Evolutionary conservation across 495 filamentous ascomycete genomes (phyloP), one percentile per base, ranked within the genome.

Genomic region (Penicilliopsis zonata): DNA sequence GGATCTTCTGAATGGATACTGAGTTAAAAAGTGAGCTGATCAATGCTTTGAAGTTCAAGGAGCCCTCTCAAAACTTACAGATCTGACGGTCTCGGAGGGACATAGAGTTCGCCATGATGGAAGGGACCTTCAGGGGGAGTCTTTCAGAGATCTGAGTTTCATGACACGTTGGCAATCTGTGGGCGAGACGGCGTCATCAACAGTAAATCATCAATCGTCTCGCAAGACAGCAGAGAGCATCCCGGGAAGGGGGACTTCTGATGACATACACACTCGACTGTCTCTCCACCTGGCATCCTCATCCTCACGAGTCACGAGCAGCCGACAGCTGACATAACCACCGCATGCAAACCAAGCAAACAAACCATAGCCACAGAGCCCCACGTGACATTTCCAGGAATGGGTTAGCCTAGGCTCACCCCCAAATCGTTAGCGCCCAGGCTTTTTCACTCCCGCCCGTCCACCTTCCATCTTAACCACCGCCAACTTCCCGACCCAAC

Each of bases 31-130:
- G 22, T 24, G 6, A 24, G n/a, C 9, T 28, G 8, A 9, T 28
- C 14, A 5, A 8, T 13, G 13, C 26, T 5, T 6, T 13, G 25
- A 9, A 9, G 10, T 15, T 12, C 16, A 18, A 19, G 10, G 30
- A 19, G 17, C 15, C 9, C 17, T 15, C 28, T n/a, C 39, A 46
- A 53, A 56, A 66, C 70, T 49, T 70, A 96, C 90, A 78, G 61
- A 96, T 82, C 75, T 98, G 90, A 56, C 86, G 85, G 68, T 94
- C 90, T 55, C 90, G 78, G 49, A 98, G 70, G 39, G 85, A 85
- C 61, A 75, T 70, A 35, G 78, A 69, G 38, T 70, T 69, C 39
- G 76, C 78, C 81, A 92, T 92, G 5, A 27, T 27, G 25, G 10
- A 27, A n/a, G 4, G 14, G 25, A 27, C n/a, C n/a, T 27, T 27